Evolutionary conservation across 1,284 basidiomycete genomes (phyloP).

Genomic region (Heterobasidion irregulare): DNA sequence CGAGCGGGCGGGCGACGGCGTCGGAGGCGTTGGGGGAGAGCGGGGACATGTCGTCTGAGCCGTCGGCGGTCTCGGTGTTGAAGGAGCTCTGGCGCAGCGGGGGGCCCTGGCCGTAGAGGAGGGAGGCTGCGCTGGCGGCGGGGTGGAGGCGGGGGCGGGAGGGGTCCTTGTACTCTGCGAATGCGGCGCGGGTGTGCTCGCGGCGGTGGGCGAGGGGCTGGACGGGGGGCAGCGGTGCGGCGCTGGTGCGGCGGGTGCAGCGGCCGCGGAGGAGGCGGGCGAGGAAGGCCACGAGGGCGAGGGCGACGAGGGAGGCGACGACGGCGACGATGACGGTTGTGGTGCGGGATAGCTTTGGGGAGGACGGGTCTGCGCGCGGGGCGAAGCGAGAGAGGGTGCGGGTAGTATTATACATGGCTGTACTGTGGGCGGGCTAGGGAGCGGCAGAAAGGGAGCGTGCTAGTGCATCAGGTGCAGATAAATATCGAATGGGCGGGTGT

Average conservation of each 20-base stretch:
- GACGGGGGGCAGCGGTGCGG: conserved; percentile 45
- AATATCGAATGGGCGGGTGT: not conserved
- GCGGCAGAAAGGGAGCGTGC: conserved; percentile 9
- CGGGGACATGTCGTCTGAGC: not conserved
- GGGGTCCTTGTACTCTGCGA: conserved; percentile 12
- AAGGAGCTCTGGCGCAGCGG: conserved; percentile 16
- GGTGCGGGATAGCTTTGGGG: conserved; percentile 15
- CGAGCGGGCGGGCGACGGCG: conserved; percentile 5
- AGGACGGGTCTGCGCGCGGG: not conserved
- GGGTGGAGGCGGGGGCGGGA: conserved; percentile 9
- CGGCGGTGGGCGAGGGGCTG: conserved; percentile 54
- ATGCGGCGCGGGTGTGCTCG: conserved; percentile 32
- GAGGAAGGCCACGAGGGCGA: conserved; percentile 27
- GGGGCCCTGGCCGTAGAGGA: conserved; percentile 15
- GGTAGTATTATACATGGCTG: conserved; percentile 8
- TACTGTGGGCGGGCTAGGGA: not conserved
- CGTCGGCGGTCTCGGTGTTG: conserved; percentile 17
- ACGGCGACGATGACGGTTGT: conserved; percentile 39
- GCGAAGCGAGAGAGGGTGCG: conserved; percentile 1
- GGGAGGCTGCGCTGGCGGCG: conserved; percentile 19
- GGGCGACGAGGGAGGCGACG: conserved; percentile 28
- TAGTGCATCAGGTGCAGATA: conserved; percentile 11
- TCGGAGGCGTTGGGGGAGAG: not conserved
- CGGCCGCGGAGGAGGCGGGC: conserved; percentile 31
- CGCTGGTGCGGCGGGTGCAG: conserved; percentile 18